These are phyloP conservation scores for Moniliella sp. DNA, from an alignment of 1,284 basidiomycete species.

Conservation along the genomic window DNA sequence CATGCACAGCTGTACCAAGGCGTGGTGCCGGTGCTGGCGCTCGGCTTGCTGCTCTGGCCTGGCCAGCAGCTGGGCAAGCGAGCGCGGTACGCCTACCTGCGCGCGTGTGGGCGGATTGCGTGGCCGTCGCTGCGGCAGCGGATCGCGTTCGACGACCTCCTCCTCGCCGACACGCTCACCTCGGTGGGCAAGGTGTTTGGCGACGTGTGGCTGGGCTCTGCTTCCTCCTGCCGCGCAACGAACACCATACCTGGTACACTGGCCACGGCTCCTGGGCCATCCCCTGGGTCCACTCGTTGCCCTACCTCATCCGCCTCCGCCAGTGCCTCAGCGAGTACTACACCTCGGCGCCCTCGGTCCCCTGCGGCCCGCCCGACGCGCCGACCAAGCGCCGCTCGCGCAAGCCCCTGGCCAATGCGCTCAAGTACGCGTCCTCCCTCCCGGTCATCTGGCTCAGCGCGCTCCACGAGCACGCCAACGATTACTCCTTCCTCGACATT, in stretches of 20 bases:
- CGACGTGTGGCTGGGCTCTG: slow-evolving; percentile 65
- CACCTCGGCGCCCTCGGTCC: slow-evolving; percentile 1
- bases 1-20: slow-evolving; percentile 24
- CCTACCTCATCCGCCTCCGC: slow-evolving; percentile 69
- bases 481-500: background rate
- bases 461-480: slow-evolving; percentile 1
- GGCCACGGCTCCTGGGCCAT: slow-evolving; percentile 38
- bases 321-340: slow-evolving; percentile 79
- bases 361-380: slow-evolving; percentile 1
- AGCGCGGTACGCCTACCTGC: slow-evolving; percentile 4
- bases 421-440: slow-evolving; percentile 89
- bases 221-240: slow-evolving; percentile 44
- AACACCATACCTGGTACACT: slow-evolving; percentile 24
- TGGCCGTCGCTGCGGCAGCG: slow-evolving; percentile 33
- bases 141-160: slow-evolving; percentile 69
- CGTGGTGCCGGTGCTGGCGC: slow-evolving; percentile 10
- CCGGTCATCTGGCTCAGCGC: slow-evolving; percentile 69
- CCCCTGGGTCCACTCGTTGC: slow-evolving; percentile 55
- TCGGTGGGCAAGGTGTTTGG: slow-evolving; percentile 90
- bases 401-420: slow-evolving; percentile 67
- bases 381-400: background rate
- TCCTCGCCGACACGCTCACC: slow-evolving; percentile 84
- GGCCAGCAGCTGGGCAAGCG: slow-evolving; percentile 12
- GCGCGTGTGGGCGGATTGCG: background rate
- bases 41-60: slow-evolving; percentile 12